A percentile compares a stretch with the other conserved stretches of the same genome.
phyloP scores from a whole-genome alignment of 2,329 filamentous ascomycete genomes.

The Calonectria leucothoes region DNA sequence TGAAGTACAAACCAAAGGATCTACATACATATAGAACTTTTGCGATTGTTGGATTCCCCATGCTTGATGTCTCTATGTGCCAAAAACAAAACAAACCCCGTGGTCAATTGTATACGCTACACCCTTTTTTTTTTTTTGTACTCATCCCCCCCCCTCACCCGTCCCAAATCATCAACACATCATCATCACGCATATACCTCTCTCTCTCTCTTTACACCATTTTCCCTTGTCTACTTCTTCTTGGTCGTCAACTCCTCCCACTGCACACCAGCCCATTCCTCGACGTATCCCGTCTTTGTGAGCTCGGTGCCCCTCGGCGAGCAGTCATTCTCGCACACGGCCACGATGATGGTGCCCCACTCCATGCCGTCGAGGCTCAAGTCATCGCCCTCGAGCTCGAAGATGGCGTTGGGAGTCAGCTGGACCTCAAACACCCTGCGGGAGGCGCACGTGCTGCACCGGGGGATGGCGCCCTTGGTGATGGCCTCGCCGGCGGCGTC shows the following conservation, averaged over 20 bases:
- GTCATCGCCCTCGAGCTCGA: conserved; percentile 84
- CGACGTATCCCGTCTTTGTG: conserved; percentile 80
- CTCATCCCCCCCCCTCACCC: neutral
- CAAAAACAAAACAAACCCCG: conserved; percentile 16
- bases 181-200: conserved; percentile 21
- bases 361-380: conserved; percentile 89
- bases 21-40: conserved; percentile 44
- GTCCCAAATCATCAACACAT: conserved; percentile 37
- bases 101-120: conserved; percentile 5
- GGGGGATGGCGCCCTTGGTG: conserved; percentile 68
- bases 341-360: conserved; percentile 93
- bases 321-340: conserved; percentile 86
- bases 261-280: conserved; percentile 98
- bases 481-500: conserved; percentile 80
- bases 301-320: conserved; percentile 66
- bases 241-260: conserved; percentile 81
- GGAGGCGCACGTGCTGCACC: conserved; percentile 81
- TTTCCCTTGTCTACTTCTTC: conserved; percentile 39
- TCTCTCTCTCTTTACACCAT: conserved; percentile 18
- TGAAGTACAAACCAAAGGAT: conserved; percentile 49
- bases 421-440: conserved; percentile 90
- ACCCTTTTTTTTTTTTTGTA: conserved; percentile 10
- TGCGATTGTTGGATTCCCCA: conserved; percentile 39
- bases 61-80: conserved; percentile 22
- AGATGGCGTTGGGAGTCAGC: conserved; percentile 90